These are phyloP conservation scores for Syzygium oleosum DNA, from an alignment of 345 rosid genomes.

Conservation along the genomic window DNA sequence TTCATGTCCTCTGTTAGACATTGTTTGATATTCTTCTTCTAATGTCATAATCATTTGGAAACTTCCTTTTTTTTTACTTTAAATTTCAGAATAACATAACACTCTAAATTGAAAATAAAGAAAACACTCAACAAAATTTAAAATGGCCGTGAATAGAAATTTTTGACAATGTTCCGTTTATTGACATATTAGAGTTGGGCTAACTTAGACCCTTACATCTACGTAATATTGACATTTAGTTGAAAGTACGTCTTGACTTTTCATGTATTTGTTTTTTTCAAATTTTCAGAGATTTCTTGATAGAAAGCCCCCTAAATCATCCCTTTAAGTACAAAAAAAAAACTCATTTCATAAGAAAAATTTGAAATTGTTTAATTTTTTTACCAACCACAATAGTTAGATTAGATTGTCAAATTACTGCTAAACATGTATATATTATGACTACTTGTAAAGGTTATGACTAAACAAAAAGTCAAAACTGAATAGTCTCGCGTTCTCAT, in stretches of 20 bases:
- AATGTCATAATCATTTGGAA: not conserved
- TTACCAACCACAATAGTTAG: too few relatives aligned
- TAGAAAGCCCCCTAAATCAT: not conserved
- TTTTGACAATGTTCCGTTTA: not conserved
- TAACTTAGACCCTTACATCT: not conserved
- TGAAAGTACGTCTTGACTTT: not conserved
- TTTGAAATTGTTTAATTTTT: too few relatives aligned
- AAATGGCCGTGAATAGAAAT: accelerated
- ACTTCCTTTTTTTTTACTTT: not conserved
- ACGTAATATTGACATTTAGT: not conserved
- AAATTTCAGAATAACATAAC: not conserved
- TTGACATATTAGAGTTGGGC: not conserved
- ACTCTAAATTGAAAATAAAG: not conserved
- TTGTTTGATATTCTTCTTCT: not conserved
- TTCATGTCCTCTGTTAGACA: accelerated
- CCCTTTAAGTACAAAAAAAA: not conserved
- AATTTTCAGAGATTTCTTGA: not conserved
- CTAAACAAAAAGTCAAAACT: too few relatives aligned
- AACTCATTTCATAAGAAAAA: too few relatives aligned
- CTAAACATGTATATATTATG: too few relatives aligned
- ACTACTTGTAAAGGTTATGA: too few relatives aligned
- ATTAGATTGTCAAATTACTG: too few relatives aligned
- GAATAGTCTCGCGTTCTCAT: too few relatives aligned
- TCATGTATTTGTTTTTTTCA: not conserved
- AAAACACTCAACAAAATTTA: not conserved